These are phyloP conservation scores for Metschnikowia lachancei DNA, from an alignment of 805 yeast species.

Conservation along the genomic window DNA sequence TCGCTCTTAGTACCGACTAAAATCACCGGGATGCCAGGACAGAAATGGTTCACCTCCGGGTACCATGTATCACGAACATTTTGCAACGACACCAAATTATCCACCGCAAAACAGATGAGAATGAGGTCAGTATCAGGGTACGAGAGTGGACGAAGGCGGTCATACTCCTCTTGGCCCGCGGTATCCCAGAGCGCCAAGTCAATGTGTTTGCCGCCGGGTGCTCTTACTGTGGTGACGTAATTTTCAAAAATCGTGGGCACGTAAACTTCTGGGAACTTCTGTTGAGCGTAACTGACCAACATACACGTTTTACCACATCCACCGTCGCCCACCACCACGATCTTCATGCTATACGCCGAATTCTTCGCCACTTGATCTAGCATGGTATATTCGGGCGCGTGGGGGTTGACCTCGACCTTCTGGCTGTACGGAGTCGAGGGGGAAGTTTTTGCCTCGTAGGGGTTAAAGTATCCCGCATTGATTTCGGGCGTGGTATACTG, in stretches of 20 bases:
- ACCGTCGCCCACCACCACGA: constrained; percentile 87
- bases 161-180: constrained; percentile 87
- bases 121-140: constrained; percentile 78
- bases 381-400: constrained; percentile 35
- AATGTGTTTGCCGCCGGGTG: constrained; percentile 75
- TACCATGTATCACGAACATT: constrained; percentile 82
- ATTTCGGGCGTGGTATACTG: constrained; percentile 16
- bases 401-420: constrained; percentile 31
- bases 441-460: constrained; percentile 19
- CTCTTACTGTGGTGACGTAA: constrained; percentile 61
- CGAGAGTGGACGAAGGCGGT: constrained; percentile 70
- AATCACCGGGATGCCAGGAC: constrained; percentile 74
- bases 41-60: constrained; percentile 81
- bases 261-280: constrained; percentile 66
- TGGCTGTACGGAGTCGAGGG: constrained; percentile 12
- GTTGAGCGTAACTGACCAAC: constrained; percentile 63
- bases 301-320: constrained; percentile 89
- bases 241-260: constrained; percentile 85
- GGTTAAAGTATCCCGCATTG: constrained; percentile 19
- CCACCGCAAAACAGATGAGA: constrained; percentile 72
- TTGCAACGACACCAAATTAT: constrained; percentile 57
- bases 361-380: constrained; percentile 23
- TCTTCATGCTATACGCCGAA: constrained; percentile 41
- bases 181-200: constrained; percentile 86
- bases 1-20: constrained; percentile 85